Evolutionary conservation across 2,329 filamentous ascomycete species (phyloP), one percentile per base, ranked within the genome.

Genomic region (Didymosphaeria variabile): DNA sequence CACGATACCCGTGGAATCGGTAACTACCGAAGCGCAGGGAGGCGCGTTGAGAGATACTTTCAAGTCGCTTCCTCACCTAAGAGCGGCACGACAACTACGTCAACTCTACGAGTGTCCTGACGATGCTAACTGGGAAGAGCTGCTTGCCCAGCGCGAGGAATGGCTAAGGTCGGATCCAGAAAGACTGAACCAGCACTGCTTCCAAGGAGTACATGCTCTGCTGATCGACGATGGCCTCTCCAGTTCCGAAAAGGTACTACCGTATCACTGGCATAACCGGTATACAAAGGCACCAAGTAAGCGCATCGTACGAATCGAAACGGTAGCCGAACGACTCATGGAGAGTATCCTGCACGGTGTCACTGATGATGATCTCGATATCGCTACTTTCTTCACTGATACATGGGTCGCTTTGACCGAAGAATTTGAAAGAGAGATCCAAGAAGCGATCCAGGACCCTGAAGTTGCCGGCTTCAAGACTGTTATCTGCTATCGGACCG

Each of bases 391-490:
- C 57, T 69, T 78, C 9, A 73, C 73, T 40, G 64, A 77, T 66
- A 77, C 71, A 32, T 82, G 80, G 76, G 71, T 79, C 1, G 72
- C 69, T 32, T 85, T 87, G 68, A 77, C 84, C 13, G 76, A 77
- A 3, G 79, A 82, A 4, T 88, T 89, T 59, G 79, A 82, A 55
- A 71, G 77, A 2, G 77, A 82, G 26, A 88, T 95, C 38, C 72
- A 79, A 12, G 77, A 82, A 1, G 84, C 87, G 2, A 82, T 93
- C 29, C 79, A 82, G 0, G 89, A 95, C 70, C 80, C 86, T 0
- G 84, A 89, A 19, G 88, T 96, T 1, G 91, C 87, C 1, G 92
- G 86, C 2, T 96, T 96, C 84, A 95, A 96, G 77, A 91, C 89
- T 1, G 88, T 94, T 52, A 87, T 96, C 58, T 94, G 92, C 78